Base-by-base conservation (phyloP, 2,329 filamentous ascomycete species). In the Ceratocystis huliohia region DNA sequence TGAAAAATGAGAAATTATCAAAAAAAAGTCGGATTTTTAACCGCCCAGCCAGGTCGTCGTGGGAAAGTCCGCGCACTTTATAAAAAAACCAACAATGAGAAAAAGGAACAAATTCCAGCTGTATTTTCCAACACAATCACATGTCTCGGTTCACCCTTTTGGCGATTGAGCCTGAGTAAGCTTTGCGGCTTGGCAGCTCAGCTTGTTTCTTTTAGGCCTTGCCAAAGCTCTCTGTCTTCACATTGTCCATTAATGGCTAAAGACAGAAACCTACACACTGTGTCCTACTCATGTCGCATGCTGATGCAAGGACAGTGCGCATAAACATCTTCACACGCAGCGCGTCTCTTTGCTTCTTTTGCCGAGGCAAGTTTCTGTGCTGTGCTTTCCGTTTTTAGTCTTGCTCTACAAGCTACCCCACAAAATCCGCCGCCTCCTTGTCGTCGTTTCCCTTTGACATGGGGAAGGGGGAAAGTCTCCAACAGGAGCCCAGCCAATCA, bases 1-100 rank as follows among this genome's bases (percentile, higher is more conserved):
- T 4, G 44, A 62, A 61, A 45, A 48, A 65, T 28, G 48, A 66
- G 37, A 30, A 63, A 61, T 64, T 17, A 67, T 22, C 30, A 63
- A 30, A 45, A 61, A 53, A 44, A 56, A 50, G 59, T 44, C 64
- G 48, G 61, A 50, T 20, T 25, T 53, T 53, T 22, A 8, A n/a
- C 22, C n/a, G 48, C 48, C n/a, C n/a, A 33, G 30, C 30, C 7
- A 15, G 37, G 37, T 41, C 37, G 37, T 41, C 37, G 37, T 41
- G 37, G 37, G 37, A 41, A 41, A 41, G 37, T 13, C 48, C 6
- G 53, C 53, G 53, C 22, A 25, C 53, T 57, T 57, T 57, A 30
- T 57, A 57, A 57, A 33, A 41, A 41, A 41, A 5, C 13, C 37
- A 3, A 41, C 37, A 15, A 15, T 10, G 3, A 41, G 10, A 15